phyloP scores from a whole-genome alignment of 1,284 basidiomycete genomes.

The Rhodotorula glutinis region DNA sequence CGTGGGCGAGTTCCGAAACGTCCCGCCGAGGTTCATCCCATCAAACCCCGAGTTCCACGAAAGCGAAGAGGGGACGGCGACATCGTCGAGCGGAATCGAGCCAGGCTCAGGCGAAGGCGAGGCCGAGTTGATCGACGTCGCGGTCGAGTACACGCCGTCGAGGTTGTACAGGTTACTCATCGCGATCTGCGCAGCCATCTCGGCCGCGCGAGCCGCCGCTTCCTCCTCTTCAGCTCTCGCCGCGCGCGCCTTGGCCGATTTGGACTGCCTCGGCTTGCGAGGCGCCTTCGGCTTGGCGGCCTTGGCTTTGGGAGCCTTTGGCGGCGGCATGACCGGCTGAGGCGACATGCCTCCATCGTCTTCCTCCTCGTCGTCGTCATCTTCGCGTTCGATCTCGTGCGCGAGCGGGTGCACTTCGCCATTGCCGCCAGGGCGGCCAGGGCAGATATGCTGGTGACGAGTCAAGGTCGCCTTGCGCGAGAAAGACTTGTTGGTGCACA shows the following conservation, averaged over 20 bases:
- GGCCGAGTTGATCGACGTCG: constrained; percentile 3
- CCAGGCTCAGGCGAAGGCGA: constrained; percentile 9
- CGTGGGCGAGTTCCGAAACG: constrained; percentile 17
- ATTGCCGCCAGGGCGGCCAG: constrained; percentile 8
- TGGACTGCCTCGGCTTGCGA: constrained; percentile 7
- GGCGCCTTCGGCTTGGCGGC: constrained; percentile 4
- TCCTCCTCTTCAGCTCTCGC: neutral
- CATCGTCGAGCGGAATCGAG: neutral
- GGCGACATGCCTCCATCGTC: constrained; percentile 14
- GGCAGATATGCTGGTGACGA: constrained; percentile 30
- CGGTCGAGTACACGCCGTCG: constrained; percentile 2
- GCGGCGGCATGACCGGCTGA: constrained; percentile 5
- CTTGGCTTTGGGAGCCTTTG: neutral
- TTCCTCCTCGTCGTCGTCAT: constrained; percentile 14
- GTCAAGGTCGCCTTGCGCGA: constrained; percentile 30
- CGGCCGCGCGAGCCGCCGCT: neutral
- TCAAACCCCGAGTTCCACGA: constrained; percentile 2
- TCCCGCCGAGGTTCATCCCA: constrained; percentile 3
- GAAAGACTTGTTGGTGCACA: constrained; percentile 28
- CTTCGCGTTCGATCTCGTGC: neutral
- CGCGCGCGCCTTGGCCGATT: constrained; percentile 1
- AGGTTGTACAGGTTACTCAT: constrained; percentile 8
- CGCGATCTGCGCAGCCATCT: neutral
- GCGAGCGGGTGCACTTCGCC: constrained; percentile 7
- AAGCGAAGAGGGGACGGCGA: neutral